Evolutionary conservation across 441 rosid species (phyloP), one percentile per base, ranked within the genome.

Genomic region (Populus trichocarpa): DNA sequence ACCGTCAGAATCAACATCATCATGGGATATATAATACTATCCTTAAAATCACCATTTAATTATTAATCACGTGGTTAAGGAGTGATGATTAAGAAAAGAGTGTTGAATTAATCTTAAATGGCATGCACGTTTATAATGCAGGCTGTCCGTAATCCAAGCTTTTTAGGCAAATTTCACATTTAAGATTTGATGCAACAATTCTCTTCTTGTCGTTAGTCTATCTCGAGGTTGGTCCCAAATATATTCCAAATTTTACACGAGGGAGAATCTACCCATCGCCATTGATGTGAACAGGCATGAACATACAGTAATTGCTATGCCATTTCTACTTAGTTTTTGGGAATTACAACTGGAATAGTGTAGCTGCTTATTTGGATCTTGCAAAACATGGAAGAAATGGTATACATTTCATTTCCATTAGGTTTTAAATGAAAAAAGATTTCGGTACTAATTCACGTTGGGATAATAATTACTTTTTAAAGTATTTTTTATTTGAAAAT

Each of bases 391-490:
- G 16, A 11, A 40, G 13, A 40, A 3, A 11, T 0, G 14, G 50
- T 40, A 40, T 40, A 3, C 13, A 40, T 40, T 40, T 40, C 46
- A 40, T 40, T 40, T 40, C 4, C 11, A 40, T 40, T 40, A 3
- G 50, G 50, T 3, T 40, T 11, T 40, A 40, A 11, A 3, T 40
- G 5, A 40, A 40, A 40, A 40, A 40, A 1, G 5, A 40, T 40
- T 11, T 10, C 3, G 4, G 4, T 11, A 3, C 1, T 40, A 14
- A 0, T 10, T 40, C 0, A 40, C 0, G 13, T 0, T 3, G 0
- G 1, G 46, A 3, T 12, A 11, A 0, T 40, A 2, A 0, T 40
- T 11, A 0, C 2, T 40, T 11, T 40, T 40, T 0, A 0, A 40
- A 11, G 2, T 40, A 0, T 40, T 40, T 40, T 12, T 40, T 1